phyloP scores from a whole-genome alignment of 148 eudicot genomes.

The Chenopodium album region DNA sequence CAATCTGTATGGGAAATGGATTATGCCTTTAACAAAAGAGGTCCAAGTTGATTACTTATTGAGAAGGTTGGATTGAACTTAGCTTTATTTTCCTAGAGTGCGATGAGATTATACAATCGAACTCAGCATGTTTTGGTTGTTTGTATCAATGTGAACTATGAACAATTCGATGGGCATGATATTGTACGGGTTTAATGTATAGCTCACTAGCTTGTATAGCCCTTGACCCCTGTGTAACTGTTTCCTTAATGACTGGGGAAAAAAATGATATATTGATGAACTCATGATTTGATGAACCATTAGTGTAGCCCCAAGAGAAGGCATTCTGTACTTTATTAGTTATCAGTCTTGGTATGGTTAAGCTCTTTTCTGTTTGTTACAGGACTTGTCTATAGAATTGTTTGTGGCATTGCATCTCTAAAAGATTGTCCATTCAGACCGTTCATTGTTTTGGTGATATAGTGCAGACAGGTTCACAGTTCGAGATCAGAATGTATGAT shows the following conservation, averaged over 20 bases:
- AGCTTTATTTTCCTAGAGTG: background rate
- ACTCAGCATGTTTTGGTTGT: background rate
- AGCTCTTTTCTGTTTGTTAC: background rate
- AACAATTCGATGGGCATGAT: background rate
- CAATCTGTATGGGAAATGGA: conserved; percentile 84
- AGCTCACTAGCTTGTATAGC: background rate
- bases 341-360: background rate
- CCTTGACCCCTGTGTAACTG: background rate
- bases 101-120: background rate
- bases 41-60: conserved; percentile 84
- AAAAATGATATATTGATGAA: no score
- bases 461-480: no score
- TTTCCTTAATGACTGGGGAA: background rate
- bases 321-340: background rate
- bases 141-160: background rate
- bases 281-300: background rate
- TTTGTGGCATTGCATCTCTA: background rate
- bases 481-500: background rate
- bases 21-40: conserved; percentile 93
- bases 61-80: conserved; percentile 74
- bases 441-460: background rate
- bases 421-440: background rate
- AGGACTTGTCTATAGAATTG: background rate
- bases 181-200: background rate
- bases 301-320: background rate